Conservation (phyloP, 768 basidiomycete genomes). For the Leucocoprinus sp. region DNA sequence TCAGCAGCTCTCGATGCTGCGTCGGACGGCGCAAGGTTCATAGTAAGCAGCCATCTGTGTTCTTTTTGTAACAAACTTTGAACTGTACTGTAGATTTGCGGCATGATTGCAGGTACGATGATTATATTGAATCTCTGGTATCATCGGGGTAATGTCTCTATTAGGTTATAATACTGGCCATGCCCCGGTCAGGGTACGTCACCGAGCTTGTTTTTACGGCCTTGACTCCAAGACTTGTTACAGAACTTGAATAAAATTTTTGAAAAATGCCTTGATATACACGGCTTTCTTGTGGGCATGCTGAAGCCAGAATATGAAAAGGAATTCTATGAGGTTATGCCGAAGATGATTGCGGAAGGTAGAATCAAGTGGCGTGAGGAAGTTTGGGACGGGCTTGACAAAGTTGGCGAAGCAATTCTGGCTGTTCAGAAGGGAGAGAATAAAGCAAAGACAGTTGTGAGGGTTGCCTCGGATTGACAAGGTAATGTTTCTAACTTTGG, state of each 20-base stretch:
- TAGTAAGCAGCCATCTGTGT: constrained; percentile 20
- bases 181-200: neutral
- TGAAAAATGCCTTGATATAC: constrained; percentile 31
- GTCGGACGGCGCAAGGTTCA: constrained; percentile 31
- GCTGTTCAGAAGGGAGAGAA: constrained; percentile 21
- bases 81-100: neutral
- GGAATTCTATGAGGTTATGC: constrained; percentile 30
- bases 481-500: neutral
- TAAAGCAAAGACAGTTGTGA: constrained; percentile 20
- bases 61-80: neutral
- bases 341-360: constrained; percentile 28
- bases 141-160: no score
- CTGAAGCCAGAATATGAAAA: constrained; percentile 23
- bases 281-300: constrained; percentile 33
- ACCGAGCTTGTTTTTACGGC: neutral
- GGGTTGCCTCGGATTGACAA: constrained; percentile 18
- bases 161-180: constrained; percentile 1
- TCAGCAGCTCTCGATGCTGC: constrained; percentile 29
- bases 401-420: constrained; percentile 28
- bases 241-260: constrained; percentile 35
- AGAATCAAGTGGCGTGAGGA: constrained; percentile 32
- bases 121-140: neutral
- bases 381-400: constrained; percentile 28
- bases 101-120: constrained; percentile 2
- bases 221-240: no score